These are phyloP conservation scores for Mycena maculata DNA, from an alignment of 768 basidiomycete genomes.

Conservation along the genomic window DNA sequence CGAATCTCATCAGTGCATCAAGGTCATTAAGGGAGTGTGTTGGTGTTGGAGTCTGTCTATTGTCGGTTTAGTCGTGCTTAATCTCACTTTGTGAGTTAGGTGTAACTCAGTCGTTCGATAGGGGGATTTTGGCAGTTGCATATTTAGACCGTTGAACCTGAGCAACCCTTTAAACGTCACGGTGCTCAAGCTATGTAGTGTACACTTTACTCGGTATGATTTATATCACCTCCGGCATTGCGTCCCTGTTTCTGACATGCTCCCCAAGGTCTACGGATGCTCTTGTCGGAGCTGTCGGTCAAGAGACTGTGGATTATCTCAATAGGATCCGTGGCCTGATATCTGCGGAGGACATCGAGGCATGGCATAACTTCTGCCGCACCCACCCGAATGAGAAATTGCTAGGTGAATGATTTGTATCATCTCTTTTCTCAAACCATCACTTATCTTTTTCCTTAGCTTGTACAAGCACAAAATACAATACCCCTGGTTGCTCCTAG, in stretches of 20 bases:
- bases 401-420: not conserved
- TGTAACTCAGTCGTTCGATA: too few species aligned
- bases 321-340: not conserved
- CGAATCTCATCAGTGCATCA: too few species aligned
- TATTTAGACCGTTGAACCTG: too few species aligned
- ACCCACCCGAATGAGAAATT: conserved; percentile 3
- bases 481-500: too few species aligned
- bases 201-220: conserved; percentile 1
- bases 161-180: too few species aligned
- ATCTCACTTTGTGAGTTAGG: too few species aligned
- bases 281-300: not conserved
- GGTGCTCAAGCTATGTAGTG: conserved; percentile 4
- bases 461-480: conserved; percentile 8
- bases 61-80: too few species aligned
- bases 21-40: too few species aligned
- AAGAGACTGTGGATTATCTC: conserved; percentile 9
- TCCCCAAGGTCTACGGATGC: not conserved
- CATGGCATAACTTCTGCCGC: conserved; percentile 7
- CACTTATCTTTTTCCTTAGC: not conserved
- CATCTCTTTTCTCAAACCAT: not conserved
- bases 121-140: too few species aligned
- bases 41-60: too few species aligned
- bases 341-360: not conserved
- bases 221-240: not conserved
- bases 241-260: not conserved